These are phyloP conservation scores for Tremella yokohamensis DNA, from an alignment of 768 basidiomycete genomes.

Conservation along the genomic window DNA sequence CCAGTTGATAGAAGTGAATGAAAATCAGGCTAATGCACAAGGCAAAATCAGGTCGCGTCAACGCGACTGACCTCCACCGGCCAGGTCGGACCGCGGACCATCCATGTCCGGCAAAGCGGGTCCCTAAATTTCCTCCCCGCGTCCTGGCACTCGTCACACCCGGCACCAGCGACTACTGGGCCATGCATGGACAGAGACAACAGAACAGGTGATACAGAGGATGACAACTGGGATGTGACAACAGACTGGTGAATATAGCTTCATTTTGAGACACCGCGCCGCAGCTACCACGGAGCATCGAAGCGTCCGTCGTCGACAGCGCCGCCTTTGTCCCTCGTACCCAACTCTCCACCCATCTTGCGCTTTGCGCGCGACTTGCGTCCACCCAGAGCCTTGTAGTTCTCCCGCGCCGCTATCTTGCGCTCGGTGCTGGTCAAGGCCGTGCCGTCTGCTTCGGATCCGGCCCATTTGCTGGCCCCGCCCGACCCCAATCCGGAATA, in stretches of 20 bases:
- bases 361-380: slow-evolving; percentile 72
- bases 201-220: background rate
- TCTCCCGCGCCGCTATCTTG: slow-evolving; percentile 81
- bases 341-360: slow-evolving; percentile 61
- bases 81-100: no score
- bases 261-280: no score
- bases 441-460: slow-evolving; percentile 18
- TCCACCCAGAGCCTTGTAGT: slow-evolving; percentile 86
- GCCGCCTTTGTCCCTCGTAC: slow-evolving; percentile 72
- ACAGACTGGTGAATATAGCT: background rate
- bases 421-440: slow-evolving; percentile 60
- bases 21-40: background rate
- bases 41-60: background rate
- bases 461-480: slow-evolving; percentile 32
- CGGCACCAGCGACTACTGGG: background rate
- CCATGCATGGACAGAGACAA: no score
- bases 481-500: slow-evolving; percentile 41
- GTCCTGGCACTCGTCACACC: no score
- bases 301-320: slow-evolving; percentile 57
- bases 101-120: background rate
- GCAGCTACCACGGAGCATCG: slow-evolving; percentile 44
- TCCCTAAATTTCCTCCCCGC: background rate
- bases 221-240: background rate
- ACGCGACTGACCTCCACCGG: background rate
- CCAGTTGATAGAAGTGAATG: background rate